Evolutionary conservation across 2,329 filamentous ascomycete genomes (phyloP).

Genomic region (Bisporella sp.): DNA sequence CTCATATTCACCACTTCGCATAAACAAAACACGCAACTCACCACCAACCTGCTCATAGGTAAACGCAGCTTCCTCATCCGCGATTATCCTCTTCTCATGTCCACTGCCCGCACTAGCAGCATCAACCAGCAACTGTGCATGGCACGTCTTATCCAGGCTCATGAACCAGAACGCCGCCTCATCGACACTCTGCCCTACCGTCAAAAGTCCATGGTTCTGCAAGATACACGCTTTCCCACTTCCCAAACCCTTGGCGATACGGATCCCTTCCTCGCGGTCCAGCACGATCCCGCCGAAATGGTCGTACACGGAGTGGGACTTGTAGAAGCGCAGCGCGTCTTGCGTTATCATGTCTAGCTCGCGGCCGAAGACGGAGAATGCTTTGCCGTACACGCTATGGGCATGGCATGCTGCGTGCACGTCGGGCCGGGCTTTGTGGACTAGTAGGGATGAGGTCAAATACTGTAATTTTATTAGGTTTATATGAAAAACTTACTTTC

Average conservation of each 20-base stretch:
- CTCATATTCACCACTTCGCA: not conserved
- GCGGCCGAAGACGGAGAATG: slow-evolving; percentile 36
- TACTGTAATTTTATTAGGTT: not conserved
- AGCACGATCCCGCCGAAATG: slow-evolving; percentile 46
- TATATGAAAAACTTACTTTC: slow-evolving; percentile 22
- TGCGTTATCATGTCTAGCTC: slow-evolving; percentile 51
- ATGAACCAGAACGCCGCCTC: slow-evolving; percentile 47
- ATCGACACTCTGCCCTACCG: slow-evolving; percentile 38
- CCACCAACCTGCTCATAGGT: slow-evolving; percentile 59
- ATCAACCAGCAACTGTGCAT: slow-evolving; percentile 44
- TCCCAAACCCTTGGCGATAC: slow-evolving; percentile 40
- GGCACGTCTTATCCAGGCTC: slow-evolving; percentile 39
- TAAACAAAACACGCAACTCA: not conserved
- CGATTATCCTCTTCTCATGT: slow-evolving; percentile 52
- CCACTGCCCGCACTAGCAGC: slow-evolving; percentile 53
- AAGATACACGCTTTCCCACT: slow-evolving; percentile 42
- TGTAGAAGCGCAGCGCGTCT: slow-evolving; percentile 46
- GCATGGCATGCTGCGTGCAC: slow-evolving; percentile 50
- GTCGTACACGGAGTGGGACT: slow-evolving; percentile 30
- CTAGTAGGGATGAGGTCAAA: not conserved
- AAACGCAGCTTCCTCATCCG: slow-evolving; percentile 58
- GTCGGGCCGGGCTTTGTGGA: slow-evolving; percentile 51
- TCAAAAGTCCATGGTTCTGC: slow-evolving; percentile 46
- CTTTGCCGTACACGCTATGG: slow-evolving; percentile 48
- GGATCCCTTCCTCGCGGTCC: slow-evolving; percentile 40